These are phyloP conservation scores for Thoreauomyces humboldtii DNA, from an alignment of 192 early-diverging fungal species.

Conservation along the genomic window DNA sequence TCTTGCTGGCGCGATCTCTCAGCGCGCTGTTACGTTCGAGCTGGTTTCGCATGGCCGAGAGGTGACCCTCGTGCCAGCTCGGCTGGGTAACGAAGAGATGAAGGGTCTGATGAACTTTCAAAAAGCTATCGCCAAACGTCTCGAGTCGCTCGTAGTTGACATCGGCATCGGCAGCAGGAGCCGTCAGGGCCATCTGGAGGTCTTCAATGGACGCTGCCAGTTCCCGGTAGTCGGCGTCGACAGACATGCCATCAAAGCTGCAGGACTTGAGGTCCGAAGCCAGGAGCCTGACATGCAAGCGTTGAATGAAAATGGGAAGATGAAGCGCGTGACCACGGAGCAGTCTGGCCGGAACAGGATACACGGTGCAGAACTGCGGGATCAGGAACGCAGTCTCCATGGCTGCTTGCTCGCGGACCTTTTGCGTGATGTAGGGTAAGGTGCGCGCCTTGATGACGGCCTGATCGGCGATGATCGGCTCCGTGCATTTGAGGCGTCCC, in stretches of 20 bases:
- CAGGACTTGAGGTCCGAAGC: slow-evolving; percentile 27
- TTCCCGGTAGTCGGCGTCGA: slow-evolving; percentile 6
- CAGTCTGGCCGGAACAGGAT: slow-evolving; percentile 28
- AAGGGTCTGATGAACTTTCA: slow-evolving; percentile 74
- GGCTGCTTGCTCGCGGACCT: not conserved
- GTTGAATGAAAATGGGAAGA: slow-evolving; percentile 37
- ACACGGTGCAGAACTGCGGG: slow-evolving; percentile 41
- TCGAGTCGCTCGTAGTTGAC: slow-evolving; percentile 87
- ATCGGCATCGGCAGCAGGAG: slow-evolving; percentile 60
- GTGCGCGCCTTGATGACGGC: slow-evolving; percentile 34
- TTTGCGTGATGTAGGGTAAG: slow-evolving; percentile 36
- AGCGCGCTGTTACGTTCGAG: slow-evolving; percentile 23
- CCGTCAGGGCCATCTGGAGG: slow-evolving; percentile 66
- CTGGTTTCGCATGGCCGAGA: slow-evolving; percentile 7
- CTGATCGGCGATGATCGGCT: slow-evolving; percentile 29
- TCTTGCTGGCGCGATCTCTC: not conserved
- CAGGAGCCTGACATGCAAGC: slow-evolving; percentile 33
- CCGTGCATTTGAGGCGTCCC: slow-evolving; percentile 20
- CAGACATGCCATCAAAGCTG: not conserved
- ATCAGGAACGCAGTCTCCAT: slow-evolving; percentile 18
- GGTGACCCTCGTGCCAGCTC: slow-evolving; percentile 28
- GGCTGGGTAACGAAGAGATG: slow-evolving; percentile 77
- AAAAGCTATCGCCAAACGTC: slow-evolving; percentile 83
- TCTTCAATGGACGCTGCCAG: not conserved
- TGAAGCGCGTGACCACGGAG: slow-evolving; percentile 17